Conservation (phyloP, 2,329 filamentous ascomycete genomes). For the Colletotrichum abscissum region DNA sequence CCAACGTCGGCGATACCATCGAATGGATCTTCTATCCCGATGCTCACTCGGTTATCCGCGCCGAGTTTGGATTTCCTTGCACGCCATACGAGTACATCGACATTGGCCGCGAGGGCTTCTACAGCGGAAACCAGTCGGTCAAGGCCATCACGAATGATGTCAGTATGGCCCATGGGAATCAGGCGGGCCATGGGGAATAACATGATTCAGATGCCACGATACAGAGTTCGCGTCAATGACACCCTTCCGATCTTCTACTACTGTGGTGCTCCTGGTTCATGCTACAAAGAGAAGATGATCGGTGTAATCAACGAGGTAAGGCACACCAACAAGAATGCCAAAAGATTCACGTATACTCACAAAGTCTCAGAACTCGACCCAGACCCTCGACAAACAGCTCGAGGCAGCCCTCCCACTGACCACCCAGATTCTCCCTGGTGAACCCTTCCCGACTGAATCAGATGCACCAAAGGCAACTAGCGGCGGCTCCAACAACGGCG, state of each 20-base stretch:
- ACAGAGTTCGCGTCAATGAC: slow-evolving; percentile 63
- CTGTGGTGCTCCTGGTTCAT: slow-evolving; percentile 75
- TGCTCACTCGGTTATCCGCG: slow-evolving; percentile 73
- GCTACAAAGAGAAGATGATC: slow-evolving; percentile 75
- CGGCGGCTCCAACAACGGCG: slow-evolving; percentile 30
- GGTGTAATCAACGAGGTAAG: slow-evolving; percentile 78
- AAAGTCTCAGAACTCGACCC: slow-evolving; percentile 53
- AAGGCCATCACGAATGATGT: slow-evolving; percentile 59
- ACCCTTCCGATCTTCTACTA: slow-evolving; percentile 76
- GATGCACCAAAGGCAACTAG: slow-evolving; percentile 31
- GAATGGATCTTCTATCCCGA: slow-evolving; percentile 72
- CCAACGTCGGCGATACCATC: slow-evolving; percentile 59
- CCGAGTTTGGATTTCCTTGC: slow-evolving; percentile 70
- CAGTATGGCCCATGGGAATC: slow-evolving; percentile 37
- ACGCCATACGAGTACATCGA: slow-evolving; percentile 69
- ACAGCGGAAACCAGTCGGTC: slow-evolving; percentile 60
- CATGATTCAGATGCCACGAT: slow-evolving; percentile 56
- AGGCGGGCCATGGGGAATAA: slow-evolving; percentile 39
- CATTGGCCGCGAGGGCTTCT: slow-evolving; percentile 62
- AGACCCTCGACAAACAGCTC: slow-evolving; percentile 60
- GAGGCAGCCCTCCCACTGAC: slow-evolving; percentile 58
- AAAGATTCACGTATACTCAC: slow-evolving; percentile 23
- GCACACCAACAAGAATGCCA: neutral
- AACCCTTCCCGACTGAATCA: slow-evolving; percentile 63
- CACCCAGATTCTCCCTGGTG: slow-evolving; percentile 66